A percentile compares a stretch with the other conserved stretches of the same genome.
Evolutionary conservation across 1,284 basidiomycete species (phyloP).

Genomic region (Puccinia brachypodii): DNA sequence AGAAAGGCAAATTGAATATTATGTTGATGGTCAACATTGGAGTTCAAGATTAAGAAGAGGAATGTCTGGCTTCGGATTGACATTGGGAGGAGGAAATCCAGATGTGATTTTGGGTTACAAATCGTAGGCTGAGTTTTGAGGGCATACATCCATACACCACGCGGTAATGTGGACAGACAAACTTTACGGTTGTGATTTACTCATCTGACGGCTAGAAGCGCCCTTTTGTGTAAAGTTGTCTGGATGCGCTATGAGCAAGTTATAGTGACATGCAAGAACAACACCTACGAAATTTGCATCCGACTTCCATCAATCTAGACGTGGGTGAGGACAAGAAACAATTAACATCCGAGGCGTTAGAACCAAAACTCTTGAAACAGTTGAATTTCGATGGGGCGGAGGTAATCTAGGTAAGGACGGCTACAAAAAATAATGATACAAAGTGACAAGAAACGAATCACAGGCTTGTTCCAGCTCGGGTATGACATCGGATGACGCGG

Average conservation of each 20-base stretch:
- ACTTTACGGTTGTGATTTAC: background rate
- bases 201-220: background rate
- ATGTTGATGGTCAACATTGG: background rate
- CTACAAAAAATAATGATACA: too few species aligned
- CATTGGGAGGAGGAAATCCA: background rate
- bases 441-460: too few species aligned
- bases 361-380: too few species aligned
- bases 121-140: background rate
- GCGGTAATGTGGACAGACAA: background rate
- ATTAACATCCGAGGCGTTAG: background rate
- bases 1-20: background rate
- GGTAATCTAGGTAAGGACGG: too few species aligned
- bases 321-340: background rate
- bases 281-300: constrained; percentile 62
- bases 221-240: background rate
- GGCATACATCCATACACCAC: too few species aligned
- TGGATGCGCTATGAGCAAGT: background rate
- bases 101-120: background rate
- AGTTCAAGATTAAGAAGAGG: background rate
- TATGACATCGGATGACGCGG: background rate
- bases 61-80: background rate
- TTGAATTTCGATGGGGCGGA: too few species aligned
- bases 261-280: background rate
- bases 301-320: constrained; percentile 61
- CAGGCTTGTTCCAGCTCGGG: background rate